phyloP scores from a whole-genome alignment of 2,329 filamentous ascomycete species.

The Hysterium pulicare region DNA sequence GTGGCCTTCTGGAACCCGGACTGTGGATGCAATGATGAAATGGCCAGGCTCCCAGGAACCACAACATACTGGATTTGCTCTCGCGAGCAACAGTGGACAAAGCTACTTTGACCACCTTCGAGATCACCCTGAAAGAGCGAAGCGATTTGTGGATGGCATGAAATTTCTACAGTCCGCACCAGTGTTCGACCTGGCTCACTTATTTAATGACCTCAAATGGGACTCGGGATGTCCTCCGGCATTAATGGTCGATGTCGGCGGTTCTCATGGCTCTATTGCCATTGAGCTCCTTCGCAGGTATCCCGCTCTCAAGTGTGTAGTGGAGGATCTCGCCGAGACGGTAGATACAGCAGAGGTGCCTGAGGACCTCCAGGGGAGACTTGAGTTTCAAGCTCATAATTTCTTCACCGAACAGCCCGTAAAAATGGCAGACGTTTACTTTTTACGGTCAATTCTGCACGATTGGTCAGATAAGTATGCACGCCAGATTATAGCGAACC shows the following conservation, averaged over 20 bases:
- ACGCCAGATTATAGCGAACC: conserved; percentile 18
- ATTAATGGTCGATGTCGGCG: background rate
- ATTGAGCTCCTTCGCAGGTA: too few relatives aligned
- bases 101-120: background rate
- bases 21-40: background rate
- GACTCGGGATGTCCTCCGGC: background rate
- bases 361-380: conserved; percentile 9
- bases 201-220: background rate
- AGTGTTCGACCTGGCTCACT: too few relatives aligned
- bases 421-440: conserved; percentile 17
- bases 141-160: background rate
- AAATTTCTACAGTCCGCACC: background rate
- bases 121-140: background rate
- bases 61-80: background rate
- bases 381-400: conserved; percentile 18
- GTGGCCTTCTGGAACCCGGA: background rate
- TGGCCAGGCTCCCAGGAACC: conserved; percentile 1
- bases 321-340: conserved; percentile 16
- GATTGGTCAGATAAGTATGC: conserved; percentile 33
- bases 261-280: too few relatives aligned
- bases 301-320: conserved; percentile 12
- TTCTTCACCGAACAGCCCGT: conserved; percentile 25
- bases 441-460: conserved; percentile 34
- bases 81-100: background rate
- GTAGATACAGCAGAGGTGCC: conserved; percentile 11